A percentile compares a stretch with the other conserved stretches of the same genome.
Conservation (phyloP, 2,329 filamentous ascomycete genomes). For the Rhexocercosporidium sp. region DNA sequence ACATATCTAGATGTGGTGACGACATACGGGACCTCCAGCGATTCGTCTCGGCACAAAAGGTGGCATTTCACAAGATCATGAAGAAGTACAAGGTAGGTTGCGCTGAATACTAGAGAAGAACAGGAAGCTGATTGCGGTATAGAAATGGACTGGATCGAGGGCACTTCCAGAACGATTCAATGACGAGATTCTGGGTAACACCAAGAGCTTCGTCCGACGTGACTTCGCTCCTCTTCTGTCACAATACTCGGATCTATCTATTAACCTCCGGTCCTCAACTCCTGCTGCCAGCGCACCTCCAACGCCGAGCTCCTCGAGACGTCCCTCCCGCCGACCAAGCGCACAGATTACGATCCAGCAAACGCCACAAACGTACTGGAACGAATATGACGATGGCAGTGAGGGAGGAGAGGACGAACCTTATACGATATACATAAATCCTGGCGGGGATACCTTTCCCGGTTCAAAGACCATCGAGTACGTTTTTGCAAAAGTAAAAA, state of each 20-base stretch:
- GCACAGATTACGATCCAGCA: conserved; percentile 20
- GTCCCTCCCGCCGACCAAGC: conserved; percentile 31
- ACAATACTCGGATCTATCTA: conserved; percentile 57
- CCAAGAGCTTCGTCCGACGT: conserved; percentile 73
- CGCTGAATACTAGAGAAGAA: neutral
- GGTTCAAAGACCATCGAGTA: conserved; percentile 58
- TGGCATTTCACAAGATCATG: conserved; percentile 80
- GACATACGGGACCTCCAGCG: conserved; percentile 74
- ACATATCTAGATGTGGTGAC: conserved; percentile 61
- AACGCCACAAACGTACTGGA: conserved; percentile 67
- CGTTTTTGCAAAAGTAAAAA: conserved; percentile 50
- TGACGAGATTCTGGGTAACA: conserved; percentile 66
- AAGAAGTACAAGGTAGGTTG: conserved; percentile 77
- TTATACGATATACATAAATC: conserved; percentile 78
- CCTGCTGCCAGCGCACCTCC: conserved; percentile 37
- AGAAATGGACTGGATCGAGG: conserved; percentile 82
- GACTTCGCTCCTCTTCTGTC: conserved; percentile 61
- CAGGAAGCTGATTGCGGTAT: conserved; percentile 30
- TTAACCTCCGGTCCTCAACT: conserved; percentile 50
- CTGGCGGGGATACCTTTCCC: conserved; percentile 66
- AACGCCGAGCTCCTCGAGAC: conserved; percentile 25
- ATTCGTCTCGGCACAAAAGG: conserved; percentile 75
- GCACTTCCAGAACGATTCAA: conserved; percentile 69
- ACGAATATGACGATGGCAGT: conserved; percentile 84
- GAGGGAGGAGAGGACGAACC: conserved; percentile 63